Conservation (phyloP, 331 rosid species). For the Malus hybrid region DNA sequence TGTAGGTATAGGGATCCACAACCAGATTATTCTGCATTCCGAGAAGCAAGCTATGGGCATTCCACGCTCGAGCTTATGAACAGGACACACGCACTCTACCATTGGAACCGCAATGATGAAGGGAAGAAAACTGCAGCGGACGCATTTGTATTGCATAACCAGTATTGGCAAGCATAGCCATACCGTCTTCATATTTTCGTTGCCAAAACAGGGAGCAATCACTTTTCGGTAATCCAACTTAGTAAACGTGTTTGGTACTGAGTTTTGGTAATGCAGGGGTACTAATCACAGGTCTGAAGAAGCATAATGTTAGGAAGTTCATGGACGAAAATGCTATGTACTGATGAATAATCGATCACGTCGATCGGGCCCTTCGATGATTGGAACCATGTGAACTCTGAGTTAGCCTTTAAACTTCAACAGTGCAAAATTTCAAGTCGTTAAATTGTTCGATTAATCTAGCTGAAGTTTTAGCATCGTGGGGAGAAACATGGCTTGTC, state of each 20-base stretch:
- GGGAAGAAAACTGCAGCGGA: slow-evolving; percentile 74
- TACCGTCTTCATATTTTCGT: background rate
- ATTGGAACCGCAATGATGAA: slow-evolving; percentile 96
- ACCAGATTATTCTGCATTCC: slow-evolving; percentile 89
- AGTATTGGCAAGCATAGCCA: slow-evolving; percentile 64
- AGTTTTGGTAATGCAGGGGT: slow-evolving; percentile 49
- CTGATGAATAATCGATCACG: background rate
- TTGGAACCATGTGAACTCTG: background rate
- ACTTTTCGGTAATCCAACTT: background rate
- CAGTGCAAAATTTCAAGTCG: no score
- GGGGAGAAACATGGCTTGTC: no score
- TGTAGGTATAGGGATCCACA: slow-evolving; percentile 80
- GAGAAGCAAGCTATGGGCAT: slow-evolving; percentile 97
- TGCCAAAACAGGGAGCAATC: background rate
- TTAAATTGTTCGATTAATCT: no score
- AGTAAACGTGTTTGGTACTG: background rate
- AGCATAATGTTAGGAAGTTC: slow-evolving; percentile 21
- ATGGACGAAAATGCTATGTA: background rate
- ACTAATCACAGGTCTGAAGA: slow-evolving; percentile 49
- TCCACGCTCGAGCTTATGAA: slow-evolving; percentile 77
- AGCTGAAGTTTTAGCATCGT: no score
- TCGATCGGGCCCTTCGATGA: background rate
- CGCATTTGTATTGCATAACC: slow-evolving; percentile 65
- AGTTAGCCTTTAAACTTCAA: no score
- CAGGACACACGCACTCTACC: slow-evolving; percentile 85